These are phyloP conservation scores for Tephrocybe rancida DNA, from an alignment of 768 basidiomycete genomes.

Conservation along the genomic window DNA sequence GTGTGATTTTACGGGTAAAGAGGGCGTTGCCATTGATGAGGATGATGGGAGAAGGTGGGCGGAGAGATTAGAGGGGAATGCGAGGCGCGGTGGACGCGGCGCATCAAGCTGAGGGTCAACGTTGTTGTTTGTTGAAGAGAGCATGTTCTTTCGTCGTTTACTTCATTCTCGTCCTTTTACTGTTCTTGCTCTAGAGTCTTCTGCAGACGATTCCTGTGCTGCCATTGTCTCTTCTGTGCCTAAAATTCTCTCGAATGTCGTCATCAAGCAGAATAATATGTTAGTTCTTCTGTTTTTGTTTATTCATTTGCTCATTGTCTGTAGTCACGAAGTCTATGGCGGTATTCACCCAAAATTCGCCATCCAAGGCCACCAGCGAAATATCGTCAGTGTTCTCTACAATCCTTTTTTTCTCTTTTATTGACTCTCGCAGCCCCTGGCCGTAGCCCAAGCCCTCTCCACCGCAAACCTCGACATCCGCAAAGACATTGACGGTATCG, in stretches of 20 bases:
- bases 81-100: too few species aligned
- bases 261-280: slow-evolving; percentile 79
- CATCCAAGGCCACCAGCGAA: slow-evolving; percentile 75
- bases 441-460: slow-evolving; percentile 65
- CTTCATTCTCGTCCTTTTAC: slow-evolving; percentile 47
- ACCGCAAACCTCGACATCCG: slow-evolving; percentile 61
- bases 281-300: slow-evolving; percentile 29
- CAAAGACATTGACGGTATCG: slow-evolving; percentile 79
- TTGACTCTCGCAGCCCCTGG: slow-evolving; percentile 58
- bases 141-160: too few species aligned
- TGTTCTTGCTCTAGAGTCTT: slow-evolving; percentile 80
- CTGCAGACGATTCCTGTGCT: slow-evolving; percentile 93
- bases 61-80: not conserved
- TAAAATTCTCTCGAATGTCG: slow-evolving; percentile 79
- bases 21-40: slow-evolving; percentile 35
- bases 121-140: too few species aligned
- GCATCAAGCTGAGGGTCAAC: too few species aligned
- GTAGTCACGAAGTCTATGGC: slow-evolving; percentile 59
- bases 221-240: slow-evolving; percentile 78
- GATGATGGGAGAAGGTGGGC: slow-evolving; percentile 21
- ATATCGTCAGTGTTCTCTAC: slow-evolving; percentile 56
- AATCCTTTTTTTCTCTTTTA: not conserved
- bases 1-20: slow-evolving; percentile 40
- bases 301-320: not conserved
- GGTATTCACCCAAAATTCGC: slow-evolving; percentile 84